Base-by-base conservation (phyloP, 768 basidiomycete genomes). In the Trametes villosa region DNA sequence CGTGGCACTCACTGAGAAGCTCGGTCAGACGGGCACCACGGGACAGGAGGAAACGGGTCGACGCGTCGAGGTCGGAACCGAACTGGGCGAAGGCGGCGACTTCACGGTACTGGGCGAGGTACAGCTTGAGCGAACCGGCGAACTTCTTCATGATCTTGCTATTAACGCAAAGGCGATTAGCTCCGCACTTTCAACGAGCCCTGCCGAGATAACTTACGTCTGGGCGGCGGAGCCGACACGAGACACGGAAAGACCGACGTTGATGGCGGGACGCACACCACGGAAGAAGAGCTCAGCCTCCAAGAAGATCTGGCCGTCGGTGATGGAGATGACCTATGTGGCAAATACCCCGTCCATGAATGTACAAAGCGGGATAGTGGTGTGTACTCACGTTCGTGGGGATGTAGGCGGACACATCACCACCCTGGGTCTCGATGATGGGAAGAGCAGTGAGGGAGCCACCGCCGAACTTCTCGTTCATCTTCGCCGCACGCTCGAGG, bases 241-340 rank as follows among this genome's bases (percentile, higher is more conserved):
- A 64, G 97, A 99, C 68, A 99, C 97, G 61, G 97, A 99, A 64
- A 98, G 94, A 96, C 97, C 97, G 84, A 99, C 97, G 82, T 98
- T 98, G 79, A 98, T 98, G 68, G 97, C 97, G 55, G 97, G 96
- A 75, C 96, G 94, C 68, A 98, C 91, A 88, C 97, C 97, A 84
- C 97, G 96, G 95, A 99, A 98, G 95, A 99, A 99, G 74, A 98
- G 90, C 77, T 98, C 96, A 72, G 96, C 95, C 78, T 98, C 96
- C 91, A 98, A 91, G 91, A 98, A 98, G 80, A 97, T 96, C 79
- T 98, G 96, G 72, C 97, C 97, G 73, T 99, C 96, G 52, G 97
- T 99, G 76, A 99, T 99, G 72, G 97, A 98, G 74, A 99, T 99
- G 74, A 99, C 96, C 93, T 97, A 54, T 36, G 15, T n/a, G 36